These are phyloP conservation scores for Pleurotus eryngii DNA, from an alignment of 768 basidiomycete species.

Conservation along the genomic window DNA sequence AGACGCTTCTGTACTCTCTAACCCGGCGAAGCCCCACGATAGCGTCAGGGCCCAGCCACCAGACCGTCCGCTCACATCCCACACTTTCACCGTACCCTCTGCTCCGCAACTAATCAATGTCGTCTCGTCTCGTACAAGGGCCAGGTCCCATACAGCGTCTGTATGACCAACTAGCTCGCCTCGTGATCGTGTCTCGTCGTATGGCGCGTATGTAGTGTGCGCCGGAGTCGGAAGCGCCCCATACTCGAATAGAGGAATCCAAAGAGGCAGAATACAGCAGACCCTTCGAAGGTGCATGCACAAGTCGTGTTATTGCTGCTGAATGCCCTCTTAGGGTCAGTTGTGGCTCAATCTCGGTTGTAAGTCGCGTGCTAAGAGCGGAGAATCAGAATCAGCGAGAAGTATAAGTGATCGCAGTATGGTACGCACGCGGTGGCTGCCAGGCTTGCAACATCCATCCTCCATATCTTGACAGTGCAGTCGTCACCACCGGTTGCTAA, in stretches of 20 bases:
- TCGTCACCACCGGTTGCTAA: slow-evolving; percentile 96
- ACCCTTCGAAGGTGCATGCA: slow-evolving; percentile 72
- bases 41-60: slow-evolving; percentile 64
- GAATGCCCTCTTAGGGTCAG: slow-evolving; percentile 93
- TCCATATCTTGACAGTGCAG: slow-evolving; percentile 94
- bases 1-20: slow-evolving; percentile 41
- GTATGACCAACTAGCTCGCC: slow-evolving; percentile 89
- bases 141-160: slow-evolving; percentile 95
- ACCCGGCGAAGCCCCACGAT: slow-evolving; percentile 78
- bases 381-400: slow-evolving; percentile 12
- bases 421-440: slow-evolving; percentile 72
- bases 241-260: slow-evolving; percentile 90
- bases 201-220: slow-evolving; percentile 89
- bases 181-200: slow-evolving; percentile 74
- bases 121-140: slow-evolving; percentile 77
- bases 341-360: slow-evolving; percentile 89
- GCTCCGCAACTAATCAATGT: slow-evolving; percentile 88
- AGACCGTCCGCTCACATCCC: slow-evolving; percentile 77
- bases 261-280: slow-evolving; percentile 89
- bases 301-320: slow-evolving; percentile 82
- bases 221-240: slow-evolving; percentile 74
- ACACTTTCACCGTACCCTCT: slow-evolving; percentile 90
- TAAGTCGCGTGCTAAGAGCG: slow-evolving; percentile 53
- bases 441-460: slow-evolving; percentile 73
- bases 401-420: slow-evolving; percentile 9